Base-by-base conservation (phyloP, 345 rosid species). In the Passiflora organensis region DNA sequence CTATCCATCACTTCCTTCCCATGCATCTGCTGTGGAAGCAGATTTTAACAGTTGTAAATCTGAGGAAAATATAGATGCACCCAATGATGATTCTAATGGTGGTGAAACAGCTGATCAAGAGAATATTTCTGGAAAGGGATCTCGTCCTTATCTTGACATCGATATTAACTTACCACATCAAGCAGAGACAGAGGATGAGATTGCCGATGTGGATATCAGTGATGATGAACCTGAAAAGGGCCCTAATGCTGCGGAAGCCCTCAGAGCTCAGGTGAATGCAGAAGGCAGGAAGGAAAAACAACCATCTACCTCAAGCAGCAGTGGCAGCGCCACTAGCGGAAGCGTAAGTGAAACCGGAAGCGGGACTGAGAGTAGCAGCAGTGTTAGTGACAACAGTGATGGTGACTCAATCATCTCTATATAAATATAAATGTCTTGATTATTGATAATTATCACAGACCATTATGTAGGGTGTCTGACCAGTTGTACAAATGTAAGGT, bases 161-260 rank as follows among this genome's bases (percentile, higher is more conserved):
- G 73, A 68, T 18, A 42, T 19, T 22, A 60, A 78, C 48, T 48
- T 73, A 60, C 89, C 80, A 0, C 87, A 65, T 34, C 91, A 77
- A 39, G 57, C 78, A 64, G 67, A 80, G 43, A 58, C 65, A 13
- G 95, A 76, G 9, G 95, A 90, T 16, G 97, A 90, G 78, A 90
- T 87, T 55, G 95, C 97, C 41, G 95, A 89, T 55, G 95, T 90
- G 51, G 97, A 90, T 28, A 72, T 69, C 18, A 77, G 80, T 47
- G 89, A 80, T 0, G 91, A 89, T 32, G 90, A 86, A 64, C 89
- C 61, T 25, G 76, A 73, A 16, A 79, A 56, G 65, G 91, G 95
- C 18, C 82, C 76, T 1, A 90, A 84, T 70, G 95, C 95, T 13
- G 95, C 97, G n/a, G 95, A 90, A 77, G 93, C 93, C 18, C 88